Conservation (phyloP, 192 early-diverging fungal genomes). For the Mortierella hygrophila region DNA sequence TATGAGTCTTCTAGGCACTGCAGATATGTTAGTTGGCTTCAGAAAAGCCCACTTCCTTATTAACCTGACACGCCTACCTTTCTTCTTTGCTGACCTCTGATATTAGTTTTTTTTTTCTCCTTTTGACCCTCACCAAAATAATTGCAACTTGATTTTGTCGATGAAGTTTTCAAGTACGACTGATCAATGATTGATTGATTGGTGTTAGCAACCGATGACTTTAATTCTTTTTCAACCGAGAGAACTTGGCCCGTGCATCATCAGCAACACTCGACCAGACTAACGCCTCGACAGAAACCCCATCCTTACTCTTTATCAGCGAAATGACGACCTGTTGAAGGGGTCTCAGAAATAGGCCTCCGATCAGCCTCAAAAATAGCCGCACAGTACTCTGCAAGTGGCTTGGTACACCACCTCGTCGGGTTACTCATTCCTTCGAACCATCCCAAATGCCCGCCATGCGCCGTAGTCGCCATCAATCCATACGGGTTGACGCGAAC, state of each 20-base stretch:
- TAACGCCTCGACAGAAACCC: no score
- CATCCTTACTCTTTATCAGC: neutral
- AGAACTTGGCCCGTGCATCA: neutral
- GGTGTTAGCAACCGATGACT: no score
- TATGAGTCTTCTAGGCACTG: no score
- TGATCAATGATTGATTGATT: no score
- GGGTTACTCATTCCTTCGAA: constrained; percentile 70
- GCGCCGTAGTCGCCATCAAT: constrained; percentile 80
- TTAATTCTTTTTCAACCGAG: neutral
- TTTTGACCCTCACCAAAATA: no score
- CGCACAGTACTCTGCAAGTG: constrained; percentile 75
- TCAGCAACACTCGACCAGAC: neutral
- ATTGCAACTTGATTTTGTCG: no score
- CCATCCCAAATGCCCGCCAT: constrained; percentile 96
- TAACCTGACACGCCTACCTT: no score
- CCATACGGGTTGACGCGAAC: constrained; percentile 82
- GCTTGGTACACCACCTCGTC: constrained; percentile 74
- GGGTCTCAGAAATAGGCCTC: constrained; percentile 27
- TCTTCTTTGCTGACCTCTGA: no score
- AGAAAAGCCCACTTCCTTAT: no score
- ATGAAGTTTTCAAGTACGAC: no score
- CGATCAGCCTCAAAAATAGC: constrained; percentile 65
- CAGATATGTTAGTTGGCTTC: no score
- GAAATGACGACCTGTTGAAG: neutral
- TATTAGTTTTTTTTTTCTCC: no score